phyloP scores from a whole-genome alignment of 371 early-diverging fungal genomes.

The Amoeboradix gromovi region DNA sequence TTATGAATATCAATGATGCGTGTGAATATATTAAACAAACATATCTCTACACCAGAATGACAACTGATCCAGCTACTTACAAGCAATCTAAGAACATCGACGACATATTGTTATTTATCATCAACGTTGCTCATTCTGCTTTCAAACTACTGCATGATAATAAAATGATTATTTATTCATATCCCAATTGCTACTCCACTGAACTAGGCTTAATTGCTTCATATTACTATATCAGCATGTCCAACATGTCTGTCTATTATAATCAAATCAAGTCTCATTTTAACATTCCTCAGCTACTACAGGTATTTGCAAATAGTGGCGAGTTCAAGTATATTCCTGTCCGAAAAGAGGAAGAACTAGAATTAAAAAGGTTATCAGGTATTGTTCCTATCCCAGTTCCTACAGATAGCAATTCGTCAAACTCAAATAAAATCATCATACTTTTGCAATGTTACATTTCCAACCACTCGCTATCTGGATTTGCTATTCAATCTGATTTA shows the following conservation, averaged over 20 bases:
- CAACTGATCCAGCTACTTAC: conserved; percentile 52
- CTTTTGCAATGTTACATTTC: conserved; percentile 78
- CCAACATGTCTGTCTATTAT: conserved; percentile 70
- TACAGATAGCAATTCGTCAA: conserved; percentile 34
- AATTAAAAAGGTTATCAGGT: conserved; percentile 61
- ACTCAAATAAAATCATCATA: conserved; percentile 78
- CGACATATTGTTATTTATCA: conserved; percentile 44
- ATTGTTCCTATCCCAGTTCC: conserved; percentile 78
- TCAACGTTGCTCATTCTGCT: conserved; percentile 64
- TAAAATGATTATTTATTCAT: conserved; percentile 75
- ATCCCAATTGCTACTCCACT: conserved; percentile 55
- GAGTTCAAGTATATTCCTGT: conserved; percentile 87
- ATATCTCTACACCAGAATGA: conserved; percentile 88
- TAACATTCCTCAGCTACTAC: conserved; percentile 64
- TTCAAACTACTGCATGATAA: conserved; percentile 51
- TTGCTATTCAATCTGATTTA: conserved; percentile 79
- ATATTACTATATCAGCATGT: conserved; percentile 66
- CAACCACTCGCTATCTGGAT: conserved; percentile 58
- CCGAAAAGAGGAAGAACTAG: conserved; percentile 79
- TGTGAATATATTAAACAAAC: conserved; percentile 88
- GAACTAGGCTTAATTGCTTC: conserved; percentile 86
- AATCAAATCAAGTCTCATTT: conserved; percentile 49
- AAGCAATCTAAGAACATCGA: conserved; percentile 49
- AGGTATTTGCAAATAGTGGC: conserved; percentile 54
- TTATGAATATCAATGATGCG: conserved; percentile 69